phyloP scores from a whole-genome alignment of 208 protist species.

The Leishmania amazonensis region DNA sequence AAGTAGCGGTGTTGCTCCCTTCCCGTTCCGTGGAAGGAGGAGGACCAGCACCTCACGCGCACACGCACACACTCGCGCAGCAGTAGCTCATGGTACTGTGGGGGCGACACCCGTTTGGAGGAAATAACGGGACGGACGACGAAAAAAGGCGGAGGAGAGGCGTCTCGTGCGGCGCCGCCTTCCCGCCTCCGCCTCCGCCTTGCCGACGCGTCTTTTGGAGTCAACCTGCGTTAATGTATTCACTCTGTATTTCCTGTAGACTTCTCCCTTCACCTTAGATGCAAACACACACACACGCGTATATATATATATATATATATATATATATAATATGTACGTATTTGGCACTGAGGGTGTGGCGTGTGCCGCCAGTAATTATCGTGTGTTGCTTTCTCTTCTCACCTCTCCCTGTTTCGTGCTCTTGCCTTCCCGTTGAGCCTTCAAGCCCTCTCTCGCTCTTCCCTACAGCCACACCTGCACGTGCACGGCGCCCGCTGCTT shows the following conservation, averaged over 20 bases:
- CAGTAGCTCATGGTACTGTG: not conserved
- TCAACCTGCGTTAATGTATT: not conserved
- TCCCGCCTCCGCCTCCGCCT: not conserved
- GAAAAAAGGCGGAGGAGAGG: not conserved
- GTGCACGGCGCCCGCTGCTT: not conserved
- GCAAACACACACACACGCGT: not conserved
- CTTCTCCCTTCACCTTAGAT: conserved; percentile 7
- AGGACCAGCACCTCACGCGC: not conserved
- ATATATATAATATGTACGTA: not conserved
- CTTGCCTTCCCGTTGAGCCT: not conserved
- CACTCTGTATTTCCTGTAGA: not conserved
- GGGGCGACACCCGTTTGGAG: not conserved
- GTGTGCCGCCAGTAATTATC: too few relatives aligned
- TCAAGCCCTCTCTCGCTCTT: not conserved
- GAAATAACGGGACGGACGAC: not conserved
- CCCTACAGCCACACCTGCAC: not conserved
- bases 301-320: not conserved
- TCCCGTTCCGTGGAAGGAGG: not conserved
- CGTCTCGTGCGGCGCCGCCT: not conserved
- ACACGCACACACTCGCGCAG: not conserved
- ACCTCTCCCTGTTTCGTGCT: not conserved
- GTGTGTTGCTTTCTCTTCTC: not conserved
- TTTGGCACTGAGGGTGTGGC: not conserved
- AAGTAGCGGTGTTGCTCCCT: not conserved
- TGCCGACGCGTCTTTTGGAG: not conserved